Conservation (phyloP, 345 rosid species). For the Salix viminalis region DNA sequence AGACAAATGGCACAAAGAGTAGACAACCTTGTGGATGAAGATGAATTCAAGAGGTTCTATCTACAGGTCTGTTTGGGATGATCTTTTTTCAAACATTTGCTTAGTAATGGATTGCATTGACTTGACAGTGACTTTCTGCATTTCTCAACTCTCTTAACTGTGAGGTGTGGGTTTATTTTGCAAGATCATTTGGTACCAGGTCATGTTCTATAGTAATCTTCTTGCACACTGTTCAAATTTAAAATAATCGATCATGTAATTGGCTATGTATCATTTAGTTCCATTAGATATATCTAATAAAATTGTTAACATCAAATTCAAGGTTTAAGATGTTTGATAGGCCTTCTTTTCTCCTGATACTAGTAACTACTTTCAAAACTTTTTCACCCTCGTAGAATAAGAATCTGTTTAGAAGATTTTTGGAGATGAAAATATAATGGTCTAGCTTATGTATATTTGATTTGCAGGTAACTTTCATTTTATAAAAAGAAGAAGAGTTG, state of each 20-base stretch:
- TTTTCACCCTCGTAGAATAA: not conserved
- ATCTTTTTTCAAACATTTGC: slow-evolving; percentile 19
- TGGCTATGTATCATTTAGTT: not conserved
- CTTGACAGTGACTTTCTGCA: not conserved
- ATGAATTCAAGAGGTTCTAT: slow-evolving; percentile 91
- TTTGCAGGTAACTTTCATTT: not conserved
- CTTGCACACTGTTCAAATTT: not conserved
- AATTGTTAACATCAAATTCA: not conserved
- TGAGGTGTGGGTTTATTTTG: not conserved
- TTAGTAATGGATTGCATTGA: slow-evolving; percentile 13
- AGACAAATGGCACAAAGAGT: slow-evolving; percentile 93
- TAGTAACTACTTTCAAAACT: not conserved
- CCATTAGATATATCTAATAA: not conserved
- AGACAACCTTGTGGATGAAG: slow-evolving; percentile 76
- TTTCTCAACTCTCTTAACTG: not conserved
- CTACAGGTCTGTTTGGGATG: slow-evolving; percentile 68
- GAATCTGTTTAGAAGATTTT: not conserved
- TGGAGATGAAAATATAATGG: not conserved
- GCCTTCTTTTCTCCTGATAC: not conserved
- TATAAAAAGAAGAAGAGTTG: too few relatives aligned
- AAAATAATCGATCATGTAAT: not conserved
- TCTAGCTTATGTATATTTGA: not conserved
- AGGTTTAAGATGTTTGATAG: not conserved
- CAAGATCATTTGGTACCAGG: not conserved
- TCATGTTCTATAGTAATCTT: not conserved